Conservation (phyloP, 768 basidiomycete genomes). For the Naganishia antarctica region DNA sequence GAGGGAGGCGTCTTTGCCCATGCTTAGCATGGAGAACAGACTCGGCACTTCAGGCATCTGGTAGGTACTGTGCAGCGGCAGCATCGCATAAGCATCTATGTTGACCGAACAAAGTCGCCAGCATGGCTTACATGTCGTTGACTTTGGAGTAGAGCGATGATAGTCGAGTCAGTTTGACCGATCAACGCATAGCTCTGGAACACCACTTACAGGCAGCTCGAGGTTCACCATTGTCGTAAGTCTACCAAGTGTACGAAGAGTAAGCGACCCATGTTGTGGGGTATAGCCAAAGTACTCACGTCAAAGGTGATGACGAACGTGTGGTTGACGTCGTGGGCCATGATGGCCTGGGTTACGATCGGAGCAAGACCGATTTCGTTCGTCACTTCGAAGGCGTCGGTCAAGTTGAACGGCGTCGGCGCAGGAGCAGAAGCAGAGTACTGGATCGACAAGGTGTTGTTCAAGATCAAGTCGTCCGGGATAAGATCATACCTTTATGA, state of each 20-base stretch:
- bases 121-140: constrained; percentile 35
- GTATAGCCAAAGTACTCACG: constrained; percentile 33
- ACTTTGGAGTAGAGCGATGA: constrained; percentile 11
- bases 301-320: constrained; percentile 71
- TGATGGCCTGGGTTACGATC: constrained; percentile 53
- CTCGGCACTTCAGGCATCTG: constrained; percentile 60
- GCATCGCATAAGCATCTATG: constrained; percentile 32
- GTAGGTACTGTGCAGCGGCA: constrained; percentile 59
- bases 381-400: constrained; percentile 52
- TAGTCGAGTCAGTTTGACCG: background rate
- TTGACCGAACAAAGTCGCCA: constrained; percentile 6
- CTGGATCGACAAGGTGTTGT: constrained; percentile 75
- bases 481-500: constrained; percentile 91
- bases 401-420: constrained; percentile 57
- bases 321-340: constrained; percentile 57
- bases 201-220: constrained; percentile 46
- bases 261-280: background rate
- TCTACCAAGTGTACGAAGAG: too few species aligned
- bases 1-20: constrained; percentile 60
- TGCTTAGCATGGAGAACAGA: constrained; percentile 67
- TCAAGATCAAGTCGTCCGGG: constrained; percentile 67
- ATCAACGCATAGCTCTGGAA: background rate
- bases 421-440: constrained; percentile 60
- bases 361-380: constrained; percentile 70
- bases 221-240: constrained; percentile 54